A percentile compares a stretch with the other conserved stretches of the same genome.
These are phyloP conservation scores for Clonostachys rosea DNA, from an alignment of 2,329 filamentous ascomycete species.

Conservation along the genomic window DNA sequence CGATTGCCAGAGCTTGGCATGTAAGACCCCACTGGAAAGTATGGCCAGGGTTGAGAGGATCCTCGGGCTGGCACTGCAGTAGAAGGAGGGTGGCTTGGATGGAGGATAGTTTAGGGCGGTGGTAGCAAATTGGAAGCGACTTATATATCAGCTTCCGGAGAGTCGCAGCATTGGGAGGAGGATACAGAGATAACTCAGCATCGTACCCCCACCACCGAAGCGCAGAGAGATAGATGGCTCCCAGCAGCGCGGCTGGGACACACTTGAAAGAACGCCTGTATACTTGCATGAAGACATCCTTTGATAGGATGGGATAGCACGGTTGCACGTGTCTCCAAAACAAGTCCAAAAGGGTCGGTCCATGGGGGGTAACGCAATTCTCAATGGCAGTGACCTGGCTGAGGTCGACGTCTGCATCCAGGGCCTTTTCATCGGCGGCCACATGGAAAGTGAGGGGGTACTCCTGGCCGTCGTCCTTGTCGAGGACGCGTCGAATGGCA, in stretches of 20 bases:
- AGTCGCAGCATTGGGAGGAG: slow-evolving; percentile 25
- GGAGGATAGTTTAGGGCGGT: slow-evolving; percentile 32
- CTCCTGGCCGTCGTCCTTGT: slow-evolving; percentile 34
- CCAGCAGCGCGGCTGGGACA: slow-evolving; percentile 46
- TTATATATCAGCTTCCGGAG: slow-evolving; percentile 23
- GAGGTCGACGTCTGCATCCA: slow-evolving; percentile 14
- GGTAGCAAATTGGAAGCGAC: slow-evolving; percentile 22
- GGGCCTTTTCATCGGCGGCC: slow-evolving; percentile 19
- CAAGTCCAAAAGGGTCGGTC: slow-evolving; percentile 52
- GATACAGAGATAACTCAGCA: slow-evolving; percentile 28
- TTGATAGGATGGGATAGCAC: slow-evolving; percentile 46
- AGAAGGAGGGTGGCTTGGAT: slow-evolving; percentile 36
- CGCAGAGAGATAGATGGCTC: slow-evolving; percentile 50
- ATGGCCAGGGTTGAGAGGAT: slow-evolving; percentile 24
- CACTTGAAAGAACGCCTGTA: slow-evolving; percentile 44
- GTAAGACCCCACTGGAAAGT: slow-evolving; percentile 25
- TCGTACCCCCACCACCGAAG: slow-evolving; percentile 46
- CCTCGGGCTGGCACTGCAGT: slow-evolving; percentile 26
- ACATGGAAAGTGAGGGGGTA: slow-evolving; percentile 25
- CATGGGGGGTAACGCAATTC: slow-evolving; percentile 52
- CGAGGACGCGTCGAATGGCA: slow-evolving; percentile 53
- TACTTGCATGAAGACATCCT: slow-evolving; percentile 47
- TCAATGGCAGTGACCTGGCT: slow-evolving; percentile 42
- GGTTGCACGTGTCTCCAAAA: slow-evolving; percentile 57
- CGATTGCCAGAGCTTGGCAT: slow-evolving; percentile 35